Base-by-base conservation (phyloP, 208 protist genomes). In the Acanthamoeba sp. region DNA sequence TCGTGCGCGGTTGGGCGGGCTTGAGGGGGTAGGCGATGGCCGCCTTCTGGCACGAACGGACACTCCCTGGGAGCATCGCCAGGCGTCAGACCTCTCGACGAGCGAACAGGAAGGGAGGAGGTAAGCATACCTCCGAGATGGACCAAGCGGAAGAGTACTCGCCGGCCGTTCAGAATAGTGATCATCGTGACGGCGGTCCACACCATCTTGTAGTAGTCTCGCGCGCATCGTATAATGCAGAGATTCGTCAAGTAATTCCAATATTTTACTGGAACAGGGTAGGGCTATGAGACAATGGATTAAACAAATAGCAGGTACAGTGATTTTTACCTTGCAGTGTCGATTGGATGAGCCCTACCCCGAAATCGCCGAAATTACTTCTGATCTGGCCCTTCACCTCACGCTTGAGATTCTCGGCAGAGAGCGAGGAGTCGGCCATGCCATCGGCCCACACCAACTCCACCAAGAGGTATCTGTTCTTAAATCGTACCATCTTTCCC, bases 21-120 rank as follows among this genome's bases (percentile, higher is more conserved):
- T 69, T 69, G 76, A 85, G 76, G 14, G 76, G 76, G 27, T 36
- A 85, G 42, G 76, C 76, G 32, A 91, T 62, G 27, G 84, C 84
- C 5, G 84, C 84, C 59, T 91, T 91, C 38, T 91, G 84, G 55
- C 84, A 91, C 18, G 84, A 91, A 55, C 84, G 84, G 2, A 91
- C 38, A 32, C 76, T 85, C 42, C 76, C 76, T 85, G 45, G 32
- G 5, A 55, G 10, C 6, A 84, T 5, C 18, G 40, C n/a, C 6
- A 22, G 24, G 45, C 7, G 38, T 0, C 29, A 3, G 1, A 16
- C 18, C 42, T 34, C 42, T 0, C 38, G 38, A 9, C 24, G 73
- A 12, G 40, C 9, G 32, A 66, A 24, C 4, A 66, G 12, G 45
- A 50, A 62, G 59, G 4, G 59, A 9, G 27, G 1, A 6, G 59